Conservation (phyloP, 352 stramenopile species). For the Globisporangium camurandrum region DNA sequence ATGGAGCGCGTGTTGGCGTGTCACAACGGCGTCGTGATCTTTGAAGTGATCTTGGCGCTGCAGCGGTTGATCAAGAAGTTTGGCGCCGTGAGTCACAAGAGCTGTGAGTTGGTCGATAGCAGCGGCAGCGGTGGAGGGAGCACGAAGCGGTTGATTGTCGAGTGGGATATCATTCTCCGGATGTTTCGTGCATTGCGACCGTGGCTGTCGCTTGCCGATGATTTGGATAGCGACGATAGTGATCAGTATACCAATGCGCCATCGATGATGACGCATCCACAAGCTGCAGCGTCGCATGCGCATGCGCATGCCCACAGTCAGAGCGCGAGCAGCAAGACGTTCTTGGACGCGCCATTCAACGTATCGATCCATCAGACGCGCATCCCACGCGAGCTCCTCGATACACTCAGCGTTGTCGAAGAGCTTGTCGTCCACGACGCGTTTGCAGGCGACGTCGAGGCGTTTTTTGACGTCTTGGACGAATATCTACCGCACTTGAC, state of each 20-base stretch:
- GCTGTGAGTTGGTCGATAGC: background rate
- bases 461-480: conserved; percentile 70
- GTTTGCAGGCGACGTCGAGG: conserved; percentile 62
- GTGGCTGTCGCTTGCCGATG: conserved; percentile 55
- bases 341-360: conserved; percentile 13
- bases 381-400: conserved; percentile 70
- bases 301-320: too few species aligned
- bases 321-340: conserved; percentile 1
- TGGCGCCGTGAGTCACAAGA: conserved; percentile 25
- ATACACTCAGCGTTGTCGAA: conserved; percentile 68
- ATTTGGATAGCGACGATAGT: conserved; percentile 19
- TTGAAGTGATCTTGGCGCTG: conserved; percentile 82
- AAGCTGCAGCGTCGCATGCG: too few species aligned
- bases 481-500: conserved; percentile 62
- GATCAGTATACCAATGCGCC: conserved; percentile 11
- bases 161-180: conserved; percentile 83
- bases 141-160: conserved; percentile 44
- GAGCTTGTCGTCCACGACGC: conserved; percentile 49
- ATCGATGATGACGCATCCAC: conserved; percentile 18
- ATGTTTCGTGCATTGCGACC: conserved; percentile 60
- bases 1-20: conserved; percentile 57
- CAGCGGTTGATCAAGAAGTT: conserved; percentile 87
- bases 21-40: conserved; percentile 73
- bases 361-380: conserved; percentile 62
- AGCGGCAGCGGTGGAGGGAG: background rate